Base-by-base conservation (phyloP, 805 yeast species). In the Saccharomycopsis guyanensis region DNA sequence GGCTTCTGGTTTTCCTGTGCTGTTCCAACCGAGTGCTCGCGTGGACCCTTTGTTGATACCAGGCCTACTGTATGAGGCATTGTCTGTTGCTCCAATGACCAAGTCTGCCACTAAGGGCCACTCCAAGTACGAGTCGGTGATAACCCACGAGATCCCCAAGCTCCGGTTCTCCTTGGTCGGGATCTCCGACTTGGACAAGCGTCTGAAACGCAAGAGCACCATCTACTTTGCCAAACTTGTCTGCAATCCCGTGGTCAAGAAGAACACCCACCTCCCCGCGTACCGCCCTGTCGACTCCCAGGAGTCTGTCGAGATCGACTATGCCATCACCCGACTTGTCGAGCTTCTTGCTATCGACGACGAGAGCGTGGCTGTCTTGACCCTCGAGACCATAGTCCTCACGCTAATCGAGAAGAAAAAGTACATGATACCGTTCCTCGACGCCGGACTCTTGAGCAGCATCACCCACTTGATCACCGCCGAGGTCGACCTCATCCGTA, bases 321-420 rank as follows among this genome's bases (percentile, higher is more conserved):
- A 18, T 22, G 49, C 49, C 10, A 38, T 47, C 18, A 22, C 7
- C 4, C 18, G 51, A 36, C 37, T 50, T 4, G 42, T 50, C 13
- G 49, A 47, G 20, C 38, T 47, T 10, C 35, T 50, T 5, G 23
- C 36, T 1, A 23, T 37, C 13, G 53, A 50, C n/a, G 52, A 50
- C 13, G 51, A 45, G 12, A 46, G 44, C 18, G 39, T 48, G 13
- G 22, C 42, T 7, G 38, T 50, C 1, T 33, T 50, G 4, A 29
- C 49, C 5, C 33, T 50, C 5, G 53, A 50, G 38, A 45, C 49
- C 2, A 39, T 50, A 13, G 53, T 50, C 12, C 24, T 48, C 6
- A 45, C 51, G 3, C 38, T 50, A n/a, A 50, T 50, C n/a, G 53
- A 50, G 16, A 31, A 39, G n/a, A 50, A 50, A 36, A 42, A 16